Evolutionary conservation across 2,329 filamentous ascomycete genomes (phyloP).

Genomic region (Curvularia sp.): DNA sequence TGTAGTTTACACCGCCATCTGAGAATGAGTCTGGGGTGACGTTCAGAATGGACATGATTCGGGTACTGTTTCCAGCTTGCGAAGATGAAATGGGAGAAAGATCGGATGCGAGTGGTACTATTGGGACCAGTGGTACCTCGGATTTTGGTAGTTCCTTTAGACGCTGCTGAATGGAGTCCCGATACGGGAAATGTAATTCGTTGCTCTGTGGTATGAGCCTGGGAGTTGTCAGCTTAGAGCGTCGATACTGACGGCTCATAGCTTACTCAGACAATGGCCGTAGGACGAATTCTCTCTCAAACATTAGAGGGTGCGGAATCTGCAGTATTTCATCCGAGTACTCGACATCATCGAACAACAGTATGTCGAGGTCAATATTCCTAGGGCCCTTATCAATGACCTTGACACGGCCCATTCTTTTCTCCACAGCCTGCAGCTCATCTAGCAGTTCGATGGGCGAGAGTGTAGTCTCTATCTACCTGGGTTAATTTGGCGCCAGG

Average conservation of each 20-base stretch:
- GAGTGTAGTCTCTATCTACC: conserved; percentile 79
- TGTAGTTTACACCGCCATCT: conserved; percentile 71
- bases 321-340: conserved; percentile 76
- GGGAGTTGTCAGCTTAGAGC: conserved; percentile 16
- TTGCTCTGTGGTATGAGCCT: conserved; percentile 39
- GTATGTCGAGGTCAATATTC: conserved; percentile 92
- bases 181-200: conserved; percentile 55
- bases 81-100: conserved; percentile 37
- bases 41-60: conserved; percentile 93
- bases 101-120: conserved; percentile 49
- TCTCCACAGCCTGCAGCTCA: conserved; percentile 83
- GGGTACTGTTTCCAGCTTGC: conserved; percentile 60
- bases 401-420: conserved; percentile 78
- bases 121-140: conserved; percentile 47
- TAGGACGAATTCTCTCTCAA: conserved; percentile 92
- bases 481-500: conserved; percentile 8
- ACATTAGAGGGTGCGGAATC: conserved; percentile 83
- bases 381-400: conserved; percentile 90
- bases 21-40: conserved; percentile 97
- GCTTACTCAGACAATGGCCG: conserved; percentile 80
- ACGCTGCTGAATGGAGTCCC: conserved; percentile 41
- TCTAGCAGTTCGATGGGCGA: conserved; percentile 79
- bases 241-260: not conserved
- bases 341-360: conserved; percentile 75
- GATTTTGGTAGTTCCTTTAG: conserved; percentile 45